Conservation (phyloP, 208 protist species). For the Willaertia magna region DNA sequence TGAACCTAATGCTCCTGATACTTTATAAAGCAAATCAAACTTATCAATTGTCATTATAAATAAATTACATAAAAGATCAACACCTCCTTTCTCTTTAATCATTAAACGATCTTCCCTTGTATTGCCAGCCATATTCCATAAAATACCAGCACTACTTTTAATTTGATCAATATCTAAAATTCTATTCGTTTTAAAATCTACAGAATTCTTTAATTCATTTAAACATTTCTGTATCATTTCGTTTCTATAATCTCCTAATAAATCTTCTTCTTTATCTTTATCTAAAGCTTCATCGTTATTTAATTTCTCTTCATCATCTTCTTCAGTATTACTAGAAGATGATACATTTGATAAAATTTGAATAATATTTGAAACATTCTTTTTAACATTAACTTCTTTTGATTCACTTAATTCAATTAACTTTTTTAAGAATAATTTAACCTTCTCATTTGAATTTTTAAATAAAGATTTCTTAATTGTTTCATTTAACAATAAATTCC, state of each 20-base stretch:
- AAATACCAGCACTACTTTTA: background rate
- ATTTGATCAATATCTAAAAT: background rate
- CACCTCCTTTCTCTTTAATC: background rate
- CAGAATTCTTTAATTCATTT: background rate
- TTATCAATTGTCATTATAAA: background rate
- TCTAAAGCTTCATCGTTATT: too few relatives aligned
- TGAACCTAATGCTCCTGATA: background rate
- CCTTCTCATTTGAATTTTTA: background rate
- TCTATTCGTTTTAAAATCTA: background rate
- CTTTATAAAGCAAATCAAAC: background rate
- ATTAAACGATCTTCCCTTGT: background rate
- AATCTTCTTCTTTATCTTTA: too few relatives aligned
- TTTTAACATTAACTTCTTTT: background rate
- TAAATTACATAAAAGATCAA: background rate
- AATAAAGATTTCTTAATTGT: background rate
- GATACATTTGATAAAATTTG: background rate
- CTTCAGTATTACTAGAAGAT: background rate
- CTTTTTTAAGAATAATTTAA: background rate
- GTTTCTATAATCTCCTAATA: too few relatives aligned
- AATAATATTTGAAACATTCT: background rate
- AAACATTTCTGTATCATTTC: background rate
- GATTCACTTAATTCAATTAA: background rate
- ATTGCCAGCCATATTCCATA: background rate
- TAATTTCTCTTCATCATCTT: too few relatives aligned
- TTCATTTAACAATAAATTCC: background rate